Base-by-base conservation (phyloP, 2,329 filamentous ascomycete genomes). In the Pochonia chlamydosporia region DNA sequence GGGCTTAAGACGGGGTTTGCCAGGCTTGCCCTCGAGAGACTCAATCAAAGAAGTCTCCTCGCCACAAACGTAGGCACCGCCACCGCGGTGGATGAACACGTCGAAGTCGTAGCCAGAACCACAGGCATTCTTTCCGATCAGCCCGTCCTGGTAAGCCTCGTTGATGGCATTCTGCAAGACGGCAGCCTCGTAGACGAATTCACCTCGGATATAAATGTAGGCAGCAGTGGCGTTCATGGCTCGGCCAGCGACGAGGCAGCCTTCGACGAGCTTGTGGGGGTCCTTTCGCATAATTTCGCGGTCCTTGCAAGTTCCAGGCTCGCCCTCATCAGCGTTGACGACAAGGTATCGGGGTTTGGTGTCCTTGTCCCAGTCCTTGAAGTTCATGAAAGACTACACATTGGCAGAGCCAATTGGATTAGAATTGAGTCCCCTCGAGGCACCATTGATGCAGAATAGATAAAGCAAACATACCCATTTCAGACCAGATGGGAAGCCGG, bases 241-340 rank as follows among this genome's bases (percentile, higher is more conserved):
- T 65, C 93, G 87, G 44, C 93, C 93, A 57, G 93, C 90, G 42
- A 99, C 86, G 54, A 99, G 78, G 71, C 93, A 99, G 66, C 93
- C 93, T 74, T 99, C 93, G 64, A 99, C 78, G 56, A 99, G 87
- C 80, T 99, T 99, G 78, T 99, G 93, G 53, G 93, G 93, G 68
- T 99, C 93, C 75, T 99, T 99, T 72, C 93, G 90, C 93, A 99
- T 99, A 59, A 99, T 99, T 71, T 99, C 93, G 65, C 93, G 86
- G 71, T 99, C 93, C 76, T 99, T 99, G 84, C 93, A 99, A 46
- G 93, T 99, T 69, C 93, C 93, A 25, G 93, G 93, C 73, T 99
- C 93, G 63, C 93, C 93, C 75, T 99, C 93, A 68, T 99, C 93
- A 57, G 93, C 93, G 64, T 99, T 99, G 74, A 99, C 89, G 52